Conservation (phyloP, 73 alveolate species). For the Tetrahymena borealis region DNA sequence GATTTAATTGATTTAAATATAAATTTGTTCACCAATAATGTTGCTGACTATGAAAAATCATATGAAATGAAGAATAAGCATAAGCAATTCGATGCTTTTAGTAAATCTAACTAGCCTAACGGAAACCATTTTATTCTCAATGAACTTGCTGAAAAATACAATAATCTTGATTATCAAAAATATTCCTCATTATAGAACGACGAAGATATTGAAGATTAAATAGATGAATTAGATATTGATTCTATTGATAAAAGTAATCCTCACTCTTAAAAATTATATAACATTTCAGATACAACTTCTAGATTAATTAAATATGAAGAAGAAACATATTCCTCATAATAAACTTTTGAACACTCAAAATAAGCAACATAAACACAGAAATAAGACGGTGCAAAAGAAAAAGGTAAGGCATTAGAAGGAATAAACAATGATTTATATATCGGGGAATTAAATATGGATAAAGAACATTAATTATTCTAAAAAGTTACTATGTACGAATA, state of each 20-base stretch:
- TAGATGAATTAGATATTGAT: not conserved
- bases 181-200: not conserved
- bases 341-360: not conserved
- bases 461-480: not conserved
- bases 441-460: not conserved
- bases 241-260: not conserved
- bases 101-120: not conserved
- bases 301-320: not conserved
- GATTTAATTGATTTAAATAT: not conserved
- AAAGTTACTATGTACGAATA: not conserved
- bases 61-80: not conserved
- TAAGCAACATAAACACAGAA: not conserved
- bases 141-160: not conserved
- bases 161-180: not conserved
- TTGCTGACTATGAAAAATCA: not conserved
- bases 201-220: not conserved
- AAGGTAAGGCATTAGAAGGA: not conserved
- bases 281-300: too few relatives aligned
- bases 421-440: not conserved
- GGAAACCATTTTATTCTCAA: not conserved
- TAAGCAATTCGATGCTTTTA: not conserved
- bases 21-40: not conserved
- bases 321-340: not conserved
- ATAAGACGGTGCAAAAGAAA: not conserved
- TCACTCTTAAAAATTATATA: not conserved